Base-by-base conservation (phyloP, 441 rosid genomes). In the Metrosideros polymorpha region DNA sequence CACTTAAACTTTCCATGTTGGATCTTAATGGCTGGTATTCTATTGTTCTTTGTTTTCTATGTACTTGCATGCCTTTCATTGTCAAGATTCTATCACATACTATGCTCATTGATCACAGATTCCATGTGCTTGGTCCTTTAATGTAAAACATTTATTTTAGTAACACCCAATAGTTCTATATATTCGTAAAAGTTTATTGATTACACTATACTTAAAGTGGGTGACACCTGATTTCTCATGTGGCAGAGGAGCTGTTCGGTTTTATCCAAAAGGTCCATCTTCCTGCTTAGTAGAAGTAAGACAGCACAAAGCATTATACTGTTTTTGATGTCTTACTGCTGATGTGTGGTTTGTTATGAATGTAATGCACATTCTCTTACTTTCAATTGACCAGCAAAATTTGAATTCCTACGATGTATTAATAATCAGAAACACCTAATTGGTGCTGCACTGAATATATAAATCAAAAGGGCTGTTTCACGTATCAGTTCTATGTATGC, bases 181-280 rank as follows among this genome's bases (percentile, higher is more conserved):
- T 39, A 71, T 71, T 71, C 1, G 2, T 71, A 39, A 71, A 39
- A 71, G 7, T 39, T 71, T n/a, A 71, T 71, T 71, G 77, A 47
- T 86, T 75, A 71, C 76, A 75, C 52, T 84, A 45, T 22, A 49
- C 35, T 43, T 25, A 47, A 52, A 45, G 51, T 54, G 79, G 79
- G 39, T 85, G 85, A 86, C 83, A 29, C 56, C 82, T 90, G 76
- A 85, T 87, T 86, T 89, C 54, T 90, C 54, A 27, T 86, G 55
- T 88, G 55, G 91, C 95, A 97, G 99, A 90, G 99, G 99, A 45
- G 95, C 95, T 85, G 98, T 95, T 88, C 94, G 99, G 47, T 97
- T 97, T 92, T 96, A 90, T 86, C 99, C 98, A 7, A 92, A 90
- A 90, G 98, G 98, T 76, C 92, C 96, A 29, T 89, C 94, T 59